A percentile compares a stretch with the other conserved stretches of the same genome.
These are phyloP conservation scores for Musa troglodytarum DNA, from an alignment of 176 grass and related monocot species.

Conservation along the genomic window DNA sequence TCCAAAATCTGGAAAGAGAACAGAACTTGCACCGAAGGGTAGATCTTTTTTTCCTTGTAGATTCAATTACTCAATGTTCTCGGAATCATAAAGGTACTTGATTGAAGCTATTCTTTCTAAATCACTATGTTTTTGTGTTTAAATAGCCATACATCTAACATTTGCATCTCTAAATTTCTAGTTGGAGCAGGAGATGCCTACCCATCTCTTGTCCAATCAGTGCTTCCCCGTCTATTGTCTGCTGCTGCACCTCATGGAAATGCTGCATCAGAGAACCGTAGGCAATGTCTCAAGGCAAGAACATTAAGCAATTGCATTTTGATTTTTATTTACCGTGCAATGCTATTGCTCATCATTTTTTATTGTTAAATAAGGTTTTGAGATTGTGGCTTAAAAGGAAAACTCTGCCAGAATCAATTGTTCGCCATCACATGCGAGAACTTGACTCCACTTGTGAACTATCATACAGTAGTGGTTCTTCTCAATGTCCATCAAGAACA, in stretches of 20 bases:
- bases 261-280: constrained; percentile 92
- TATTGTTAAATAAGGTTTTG: constrained; percentile 55
- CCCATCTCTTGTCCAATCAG: constrained; percentile 84
- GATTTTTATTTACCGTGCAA: neutral
- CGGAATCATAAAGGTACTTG: constrained; percentile 75
- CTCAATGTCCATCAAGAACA: constrained; percentile 54
- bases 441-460: constrained; percentile 69
- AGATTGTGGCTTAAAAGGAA: constrained; percentile 95
- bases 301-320: constrained; percentile 10
- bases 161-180: constrained; percentile 36
- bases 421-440: constrained; percentile 87
- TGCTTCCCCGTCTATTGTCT: constrained; percentile 69
- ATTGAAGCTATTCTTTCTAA: neutral
- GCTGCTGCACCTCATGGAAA: constrained; percentile 76
- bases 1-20: constrained; percentile 80
- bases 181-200: constrained; percentile 68
- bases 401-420: constrained; percentile 77
- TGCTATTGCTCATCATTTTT: constrained; percentile 19
- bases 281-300: constrained; percentile 92
- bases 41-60: constrained; percentile 88
- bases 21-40: constrained; percentile 76
- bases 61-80: constrained; percentile 92
- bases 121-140: constrained; percentile 4
- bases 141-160: neutral
- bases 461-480: constrained; percentile 49